A percentile compares a stretch with the other conserved stretches of the same genome.
These are phyloP conservation scores for Peronospora farinosa DNA, from an alignment of 352 stramenopile species.

Conservation along the genomic window DNA sequence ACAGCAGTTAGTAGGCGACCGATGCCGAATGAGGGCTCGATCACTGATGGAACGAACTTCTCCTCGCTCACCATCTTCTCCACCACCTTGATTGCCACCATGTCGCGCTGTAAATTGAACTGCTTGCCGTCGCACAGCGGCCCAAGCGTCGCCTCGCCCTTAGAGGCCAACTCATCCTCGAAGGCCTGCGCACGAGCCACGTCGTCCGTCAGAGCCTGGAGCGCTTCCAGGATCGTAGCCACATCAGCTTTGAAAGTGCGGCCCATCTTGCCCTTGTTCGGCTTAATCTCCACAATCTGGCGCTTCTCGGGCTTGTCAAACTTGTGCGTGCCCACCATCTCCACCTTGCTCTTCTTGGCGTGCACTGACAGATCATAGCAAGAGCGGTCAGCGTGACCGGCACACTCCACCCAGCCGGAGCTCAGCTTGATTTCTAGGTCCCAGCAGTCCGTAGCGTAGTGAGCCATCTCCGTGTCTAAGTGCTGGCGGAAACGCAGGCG, in stretches of 20 bases:
- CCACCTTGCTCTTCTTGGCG: slow-evolving; percentile 82
- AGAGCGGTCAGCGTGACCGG: slow-evolving; percentile 96
- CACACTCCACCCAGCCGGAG: slow-evolving; percentile 98
- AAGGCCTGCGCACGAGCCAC: slow-evolving; percentile 85
- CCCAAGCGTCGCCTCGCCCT: slow-evolving; percentile 88
- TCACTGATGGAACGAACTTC: slow-evolving; percentile 98
- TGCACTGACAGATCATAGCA: slow-evolving; percentile 96
- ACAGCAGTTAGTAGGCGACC: slow-evolving; percentile 96
- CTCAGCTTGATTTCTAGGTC: slow-evolving; percentile 98
- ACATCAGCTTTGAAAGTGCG: slow-evolving; percentile 95
- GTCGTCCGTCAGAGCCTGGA: slow-evolving; percentile 86
- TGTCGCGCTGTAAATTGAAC: slow-evolving; percentile 92
- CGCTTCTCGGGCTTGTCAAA: slow-evolving; percentile 91
- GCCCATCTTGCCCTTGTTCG: slow-evolving; percentile 95
- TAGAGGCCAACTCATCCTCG: slow-evolving; percentile 84
- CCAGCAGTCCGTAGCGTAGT: slow-evolving; percentile 99
- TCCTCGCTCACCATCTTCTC: slow-evolving; percentile 95
- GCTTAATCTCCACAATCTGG: slow-evolving; percentile 91
- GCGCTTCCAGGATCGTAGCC: slow-evolving; percentile 58
- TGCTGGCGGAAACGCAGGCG: slow-evolving; percentile 98
- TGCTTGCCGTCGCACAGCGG: slow-evolving; percentile 72
- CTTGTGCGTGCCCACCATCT: slow-evolving; percentile 86
- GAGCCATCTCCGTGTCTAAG: slow-evolving; percentile 98
- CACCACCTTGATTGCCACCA: slow-evolving; percentile 91
- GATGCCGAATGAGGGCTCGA: slow-evolving; percentile 99